These are phyloP conservation scores for Bathelium albidoporum DNA, from an alignment of 495 filamentous ascomycete genomes.

Conservation along the genomic window DNA sequence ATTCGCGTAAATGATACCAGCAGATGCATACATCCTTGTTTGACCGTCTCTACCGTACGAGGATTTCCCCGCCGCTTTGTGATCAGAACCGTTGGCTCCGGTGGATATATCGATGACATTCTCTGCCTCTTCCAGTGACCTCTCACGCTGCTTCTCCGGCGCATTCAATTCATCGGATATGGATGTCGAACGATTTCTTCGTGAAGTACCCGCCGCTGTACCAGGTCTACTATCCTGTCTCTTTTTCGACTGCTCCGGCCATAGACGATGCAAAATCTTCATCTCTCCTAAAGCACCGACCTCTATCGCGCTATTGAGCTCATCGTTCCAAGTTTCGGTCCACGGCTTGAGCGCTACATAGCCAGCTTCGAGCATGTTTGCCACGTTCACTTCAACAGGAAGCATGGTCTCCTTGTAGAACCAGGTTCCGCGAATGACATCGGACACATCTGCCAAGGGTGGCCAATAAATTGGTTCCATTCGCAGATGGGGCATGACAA, in stretches of 20 bases:
- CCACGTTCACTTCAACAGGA: conserved; percentile 77
- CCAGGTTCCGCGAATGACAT: conserved; percentile 83
- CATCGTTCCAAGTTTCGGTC: conserved; percentile 88
- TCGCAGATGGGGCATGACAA: conserved; percentile 29
- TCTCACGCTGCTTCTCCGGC: conserved; percentile 26
- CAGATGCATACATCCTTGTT: conserved; percentile 45
- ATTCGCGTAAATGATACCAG: conserved; percentile 76
- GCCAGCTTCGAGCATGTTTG: conserved; percentile 83
- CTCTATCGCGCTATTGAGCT: conserved; percentile 81
- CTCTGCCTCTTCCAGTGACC: conserved; percentile 25
- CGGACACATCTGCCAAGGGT: conserved; percentile 80
- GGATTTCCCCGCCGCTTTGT: conserved; percentile 29
- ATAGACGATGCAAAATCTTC: conserved; percentile 74
- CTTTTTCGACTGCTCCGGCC: conserved; percentile 49
- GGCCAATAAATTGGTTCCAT: conserved; percentile 99
- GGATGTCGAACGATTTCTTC: neutral
- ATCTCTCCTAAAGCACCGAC: conserved; percentile 84
- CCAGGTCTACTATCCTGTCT: conserved; percentile 30
- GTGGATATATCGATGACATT: conserved; percentile 34
- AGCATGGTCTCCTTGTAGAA: conserved; percentile 93
- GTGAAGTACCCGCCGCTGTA: conserved; percentile 12
- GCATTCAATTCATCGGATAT: conserved; percentile 16
- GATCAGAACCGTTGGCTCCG: conserved; percentile 29
- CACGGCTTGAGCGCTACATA: conserved; percentile 79
- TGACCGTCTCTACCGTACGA: conserved; percentile 27